These are phyloP conservation scores for Cucumis variabilis DNA, from an alignment of 331 rosid genomes.

Conservation along the genomic window DNA sequence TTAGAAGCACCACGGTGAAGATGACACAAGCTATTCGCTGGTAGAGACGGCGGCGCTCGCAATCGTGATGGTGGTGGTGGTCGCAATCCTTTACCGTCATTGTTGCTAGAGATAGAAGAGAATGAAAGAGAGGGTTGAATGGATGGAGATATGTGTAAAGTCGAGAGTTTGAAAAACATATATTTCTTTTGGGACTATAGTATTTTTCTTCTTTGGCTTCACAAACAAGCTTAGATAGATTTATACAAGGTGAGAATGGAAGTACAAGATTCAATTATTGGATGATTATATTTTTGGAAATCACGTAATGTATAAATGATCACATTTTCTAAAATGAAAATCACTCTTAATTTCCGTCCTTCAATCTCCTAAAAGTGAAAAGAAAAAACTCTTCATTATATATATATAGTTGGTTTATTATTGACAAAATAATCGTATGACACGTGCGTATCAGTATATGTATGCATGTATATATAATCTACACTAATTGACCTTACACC, in stretches of 20 bases:
- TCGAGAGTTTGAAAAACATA: not conserved
- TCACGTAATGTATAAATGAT: not conserved
- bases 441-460: no score
- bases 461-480: not conserved
- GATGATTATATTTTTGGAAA: not conserved
- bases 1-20: constrained; percentile 29
- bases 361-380: not conserved
- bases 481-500: not conserved
- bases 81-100: constrained; percentile 63
- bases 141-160: not conserved
- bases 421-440: not conserved
- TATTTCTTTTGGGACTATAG: not conserved
- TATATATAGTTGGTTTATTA: not conserved
- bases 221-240: not conserved
- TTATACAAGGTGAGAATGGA: not conserved
- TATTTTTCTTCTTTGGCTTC: not conserved
- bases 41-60: constrained; percentile 29
- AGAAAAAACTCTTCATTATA: not conserved
- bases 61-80: constrained; percentile 41
- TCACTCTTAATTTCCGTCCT: not conserved
- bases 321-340: not conserved
- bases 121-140: not conserved
- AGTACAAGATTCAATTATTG: constrained; percentile 12
- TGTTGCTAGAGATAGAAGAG: not conserved
- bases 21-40: constrained; percentile 36